These are phyloP conservation scores for Colletotrichum graminicola DNA, from an alignment of 2,329 filamentous ascomycete genomes.

Conservation along the genomic window DNA sequence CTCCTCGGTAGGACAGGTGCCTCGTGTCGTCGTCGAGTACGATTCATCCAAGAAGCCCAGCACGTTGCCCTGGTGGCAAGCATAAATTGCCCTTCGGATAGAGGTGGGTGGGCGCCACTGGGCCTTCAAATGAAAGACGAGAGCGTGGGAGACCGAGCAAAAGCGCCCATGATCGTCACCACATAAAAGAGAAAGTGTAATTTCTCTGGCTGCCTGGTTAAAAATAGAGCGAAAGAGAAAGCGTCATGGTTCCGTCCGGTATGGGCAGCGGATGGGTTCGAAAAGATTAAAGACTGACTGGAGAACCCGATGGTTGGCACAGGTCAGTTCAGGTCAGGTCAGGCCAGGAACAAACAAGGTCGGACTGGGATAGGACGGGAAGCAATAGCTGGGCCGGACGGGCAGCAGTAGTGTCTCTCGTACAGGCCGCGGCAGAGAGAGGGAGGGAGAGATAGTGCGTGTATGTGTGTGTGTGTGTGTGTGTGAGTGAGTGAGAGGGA, in stretches of 20 bases:
- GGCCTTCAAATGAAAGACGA: slow-evolving; percentile 50
- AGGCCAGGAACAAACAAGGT: slow-evolving; percentile 26
- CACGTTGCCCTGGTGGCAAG: slow-evolving; percentile 48
- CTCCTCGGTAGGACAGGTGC: slow-evolving; percentile 52
- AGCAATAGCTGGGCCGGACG: slow-evolving; percentile 15
- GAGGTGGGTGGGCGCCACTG: slow-evolving; percentile 39
- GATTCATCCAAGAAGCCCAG: slow-evolving; percentile 42
- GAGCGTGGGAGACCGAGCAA: slow-evolving; percentile 50
- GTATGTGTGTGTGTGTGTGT: no score
- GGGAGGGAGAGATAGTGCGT: slow-evolving; percentile 10
- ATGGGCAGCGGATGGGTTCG: slow-evolving; percentile 33
- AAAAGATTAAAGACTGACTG: slow-evolving; percentile 41
- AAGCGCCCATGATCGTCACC: slow-evolving; percentile 54
- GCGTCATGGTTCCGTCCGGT: slow-evolving; percentile 40
- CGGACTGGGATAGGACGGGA: slow-evolving; percentile 30
- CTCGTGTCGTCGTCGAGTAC: slow-evolving; percentile 41
- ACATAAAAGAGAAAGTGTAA: slow-evolving; percentile 45
- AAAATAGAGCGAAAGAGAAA: slow-evolving; percentile 43
- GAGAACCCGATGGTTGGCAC: slow-evolving; percentile 20
- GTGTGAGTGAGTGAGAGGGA: background rate
- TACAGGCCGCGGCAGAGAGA: slow-evolving; percentile 6
- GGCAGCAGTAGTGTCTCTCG: slow-evolving; percentile 28
- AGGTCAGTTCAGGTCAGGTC: slow-evolving; percentile 25
- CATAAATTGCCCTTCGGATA: slow-evolving; percentile 40
- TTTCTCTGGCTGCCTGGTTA: slow-evolving; percentile 35